Percentiles rank a stretch among this genome's conserved stretches.
These are phyloP conservation scores for Fusarium sp. DNA, from an alignment of 2,329 filamentous ascomycete species.

Conservation along the genomic window DNA sequence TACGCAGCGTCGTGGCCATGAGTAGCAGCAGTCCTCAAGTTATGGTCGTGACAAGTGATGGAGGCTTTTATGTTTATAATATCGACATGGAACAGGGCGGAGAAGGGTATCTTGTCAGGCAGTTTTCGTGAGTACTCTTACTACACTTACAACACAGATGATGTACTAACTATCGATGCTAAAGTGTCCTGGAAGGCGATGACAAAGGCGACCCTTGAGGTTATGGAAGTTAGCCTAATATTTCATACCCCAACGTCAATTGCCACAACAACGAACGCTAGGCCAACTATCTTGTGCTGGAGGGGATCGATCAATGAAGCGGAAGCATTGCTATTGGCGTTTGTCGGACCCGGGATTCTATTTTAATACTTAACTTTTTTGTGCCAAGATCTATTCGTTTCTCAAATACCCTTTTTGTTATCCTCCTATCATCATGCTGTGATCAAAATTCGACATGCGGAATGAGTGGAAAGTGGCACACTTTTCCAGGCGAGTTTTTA, in stretches of 20 bases:
- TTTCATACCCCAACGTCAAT: neutral
- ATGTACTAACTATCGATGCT: slow-evolving; percentile 3
- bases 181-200: slow-evolving; percentile 65
- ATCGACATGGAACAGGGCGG: slow-evolving; percentile 95
- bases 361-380: neutral
- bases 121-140: slow-evolving; percentile 80
- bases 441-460: neutral
- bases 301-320: slow-evolving; percentile 4
- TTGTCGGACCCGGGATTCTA: neutral
- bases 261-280: neutral
- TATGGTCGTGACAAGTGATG: slow-evolving; percentile 98
- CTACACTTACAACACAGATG: neutral
- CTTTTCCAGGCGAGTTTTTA: neutral
- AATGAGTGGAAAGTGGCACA: neutral
- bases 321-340: slow-evolving; percentile 30
- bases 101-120: slow-evolving; percentile 89
- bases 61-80: slow-evolving; percentile 93
- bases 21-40: slow-evolving; percentile 94
- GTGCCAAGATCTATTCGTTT: slow-evolving; percentile 3
- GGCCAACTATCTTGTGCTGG: neutral
- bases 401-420: slow-evolving; percentile 18
- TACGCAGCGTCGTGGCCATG: slow-evolving; percentile 96
- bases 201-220: slow-evolving; percentile 64
- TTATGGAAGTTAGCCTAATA: slow-evolving; percentile 49
- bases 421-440: neutral